A percentile compares a stretch with the other conserved stretches of the same genome.
phyloP scores from a whole-genome alignment of 306 rosid genomes.

The Styphnolobium japonicum region DNA sequence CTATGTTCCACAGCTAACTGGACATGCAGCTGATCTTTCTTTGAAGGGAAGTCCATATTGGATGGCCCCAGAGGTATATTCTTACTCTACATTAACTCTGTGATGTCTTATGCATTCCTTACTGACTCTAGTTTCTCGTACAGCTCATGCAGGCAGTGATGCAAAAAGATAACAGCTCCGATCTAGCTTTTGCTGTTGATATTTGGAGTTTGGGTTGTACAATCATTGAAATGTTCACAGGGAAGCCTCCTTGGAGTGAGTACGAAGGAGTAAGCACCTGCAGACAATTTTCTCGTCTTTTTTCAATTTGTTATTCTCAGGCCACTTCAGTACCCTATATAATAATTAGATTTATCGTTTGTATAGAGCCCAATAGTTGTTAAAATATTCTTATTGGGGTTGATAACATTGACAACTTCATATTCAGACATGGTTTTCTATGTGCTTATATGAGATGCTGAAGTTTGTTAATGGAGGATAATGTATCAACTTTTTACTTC shows the following conservation, averaged over 20 bases:
- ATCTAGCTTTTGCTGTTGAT: conserved; percentile 87
- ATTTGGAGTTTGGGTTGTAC: conserved; percentile 99
- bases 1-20: conserved; percentile 65
- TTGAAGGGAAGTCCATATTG: conserved; percentile 97
- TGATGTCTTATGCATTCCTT: not conserved
- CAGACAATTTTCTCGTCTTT: not conserved
- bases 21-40: conserved; percentile 80
- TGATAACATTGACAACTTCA: not conserved
- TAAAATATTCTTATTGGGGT: not conserved
- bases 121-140: conserved; percentile 26
- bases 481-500: not conserved
- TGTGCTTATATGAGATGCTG: not conserved
- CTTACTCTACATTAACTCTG: conserved; percentile 13
- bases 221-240: conserved; percentile 90
- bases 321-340: not conserved
- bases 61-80: conserved; percentile 99
- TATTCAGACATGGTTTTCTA: not conserved
- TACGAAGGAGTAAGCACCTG: conserved; percentile 80
- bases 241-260: conserved; percentile 97
- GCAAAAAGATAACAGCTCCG: conserved; percentile 75
- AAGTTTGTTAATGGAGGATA: not conserved
- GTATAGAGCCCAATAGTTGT: not conserved
- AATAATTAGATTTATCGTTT: not conserved
- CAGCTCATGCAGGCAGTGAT: conserved; percentile 84
- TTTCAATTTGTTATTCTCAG: not conserved